Evolutionary conservation across 495 filamentous ascomycete species (phyloP).

Genomic region (Penicillium pulvis): DNA sequence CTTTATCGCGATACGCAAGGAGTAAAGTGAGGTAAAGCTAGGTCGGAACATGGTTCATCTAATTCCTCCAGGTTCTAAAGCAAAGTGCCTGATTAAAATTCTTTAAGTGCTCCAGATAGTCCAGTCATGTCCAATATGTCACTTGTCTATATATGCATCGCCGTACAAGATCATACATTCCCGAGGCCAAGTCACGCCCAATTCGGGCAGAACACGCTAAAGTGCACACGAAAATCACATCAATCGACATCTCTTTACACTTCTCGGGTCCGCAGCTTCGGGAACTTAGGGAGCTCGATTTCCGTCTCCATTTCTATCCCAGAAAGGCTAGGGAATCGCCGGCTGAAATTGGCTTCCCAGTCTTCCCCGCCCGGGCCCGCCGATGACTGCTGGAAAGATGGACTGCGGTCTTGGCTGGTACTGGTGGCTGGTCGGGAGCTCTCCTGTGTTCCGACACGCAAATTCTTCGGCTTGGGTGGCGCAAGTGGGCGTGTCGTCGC

Average conservation of each 20-base stretch:
- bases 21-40: background rate
- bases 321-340: constrained; percentile 77
- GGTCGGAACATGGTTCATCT: background rate
- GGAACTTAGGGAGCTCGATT: constrained; percentile 49
- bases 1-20: background rate
- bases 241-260: constrained; percentile 29
- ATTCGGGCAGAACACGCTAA: constrained; percentile 27
- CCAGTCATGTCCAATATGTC: constrained; percentile 21
- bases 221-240: constrained; percentile 22
- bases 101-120: background rate
- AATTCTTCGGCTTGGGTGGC: constrained; percentile 63
- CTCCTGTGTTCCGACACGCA: constrained; percentile 47
- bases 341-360: constrained; percentile 75
- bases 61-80: background rate
- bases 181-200: constrained; percentile 22
- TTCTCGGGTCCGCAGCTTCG: constrained; percentile 44
- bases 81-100: background rate
- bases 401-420: constrained; percentile 26
- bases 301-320: constrained; percentile 81
- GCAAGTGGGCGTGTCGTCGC: constrained; percentile 43
- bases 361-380: constrained; percentile 50
- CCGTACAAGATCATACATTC: constrained; percentile 17
- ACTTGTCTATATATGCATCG: constrained; percentile 27
- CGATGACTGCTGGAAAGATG: constrained; percentile 25
- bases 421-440: constrained; percentile 21